Evolutionary conservation across 2,329 filamentous ascomycete genomes (phyloP).

Genomic region (Diaporthe nobilis): DNA sequence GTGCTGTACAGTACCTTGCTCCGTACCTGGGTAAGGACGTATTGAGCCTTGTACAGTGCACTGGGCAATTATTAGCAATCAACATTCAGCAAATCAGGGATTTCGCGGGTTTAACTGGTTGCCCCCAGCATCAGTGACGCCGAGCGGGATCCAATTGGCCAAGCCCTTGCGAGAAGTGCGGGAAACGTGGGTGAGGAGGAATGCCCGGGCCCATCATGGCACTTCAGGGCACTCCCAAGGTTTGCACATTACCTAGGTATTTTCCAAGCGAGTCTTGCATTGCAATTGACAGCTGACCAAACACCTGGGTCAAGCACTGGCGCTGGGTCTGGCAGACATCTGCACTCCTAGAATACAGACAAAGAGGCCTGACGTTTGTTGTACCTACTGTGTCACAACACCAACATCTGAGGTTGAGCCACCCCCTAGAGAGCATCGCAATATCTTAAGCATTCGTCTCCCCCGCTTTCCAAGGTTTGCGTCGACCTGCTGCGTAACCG

Average conservation of each 20-base stretch:
- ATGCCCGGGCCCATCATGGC: neutral
- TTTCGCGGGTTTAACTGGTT: neutral
- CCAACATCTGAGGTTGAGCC: neutral
- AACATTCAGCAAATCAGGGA: conserved; percentile 8
- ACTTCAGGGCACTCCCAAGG: neutral
- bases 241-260: neutral
- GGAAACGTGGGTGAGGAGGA: neutral
- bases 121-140: conserved; percentile 16
- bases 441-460: conserved; percentile 18
- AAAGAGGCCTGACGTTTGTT: neutral
- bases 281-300: neutral
- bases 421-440: neutral
- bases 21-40: neutral
- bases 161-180: neutral
- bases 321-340: neutral
- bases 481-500: conserved; percentile 3
- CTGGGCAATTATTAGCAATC: conserved; percentile 21
- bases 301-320: neutral
- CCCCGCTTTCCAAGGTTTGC: conserved; percentile 19
- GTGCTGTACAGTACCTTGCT: conserved; percentile 15
- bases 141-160: conserved; percentile 2
- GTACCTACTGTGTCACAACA: neutral
- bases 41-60: neutral
- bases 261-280: neutral
- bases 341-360: neutral